A percentile compares a stretch with the other conserved stretches of the same genome.
phyloP scores from a whole-genome alignment of 116 monocot genomes.

The Phalaenopsis hybrid region DNA sequence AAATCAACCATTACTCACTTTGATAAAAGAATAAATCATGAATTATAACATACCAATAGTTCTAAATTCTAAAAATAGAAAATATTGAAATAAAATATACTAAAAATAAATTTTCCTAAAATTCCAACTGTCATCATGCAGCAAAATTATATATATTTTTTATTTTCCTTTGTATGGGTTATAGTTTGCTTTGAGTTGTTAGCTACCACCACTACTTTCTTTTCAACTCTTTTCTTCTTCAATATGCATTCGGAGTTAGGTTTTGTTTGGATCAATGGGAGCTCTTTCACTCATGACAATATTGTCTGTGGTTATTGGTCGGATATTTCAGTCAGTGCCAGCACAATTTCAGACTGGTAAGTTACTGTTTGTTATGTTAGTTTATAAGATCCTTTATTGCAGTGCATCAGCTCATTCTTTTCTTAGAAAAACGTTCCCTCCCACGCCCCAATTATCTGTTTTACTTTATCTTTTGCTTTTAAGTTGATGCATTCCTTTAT shows the following conservation, averaged over 20 bases:
- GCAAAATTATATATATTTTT: no score
- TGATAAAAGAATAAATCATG: no score
- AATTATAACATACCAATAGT: no score
- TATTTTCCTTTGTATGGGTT: not conserved
- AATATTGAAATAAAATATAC: no score
- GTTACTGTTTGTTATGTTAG: constrained; percentile 12
- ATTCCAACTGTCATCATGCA: no score
- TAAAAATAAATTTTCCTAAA: no score
- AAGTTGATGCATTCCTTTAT: not conserved
- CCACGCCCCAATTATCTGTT: not conserved
- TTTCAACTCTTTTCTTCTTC: not conserved
- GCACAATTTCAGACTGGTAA: constrained; percentile 93
- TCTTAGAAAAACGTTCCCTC: not conserved
- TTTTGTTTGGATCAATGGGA: constrained; percentile 85
- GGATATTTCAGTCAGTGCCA: constrained; percentile 88
- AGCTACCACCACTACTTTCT: not conserved
- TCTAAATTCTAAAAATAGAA: no score
- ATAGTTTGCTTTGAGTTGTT: not conserved
- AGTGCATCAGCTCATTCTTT: not conserved
- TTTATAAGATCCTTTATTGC: not conserved
- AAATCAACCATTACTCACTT: no score
- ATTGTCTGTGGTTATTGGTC: constrained; percentile 85
- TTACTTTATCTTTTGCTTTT: not conserved
- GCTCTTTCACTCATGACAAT: constrained; percentile 94
- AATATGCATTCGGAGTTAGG: constrained; percentile 37